Conservation (phyloP, 2,329 filamentous ascomycete species). For the Colletotrichum sojae region DNA sequence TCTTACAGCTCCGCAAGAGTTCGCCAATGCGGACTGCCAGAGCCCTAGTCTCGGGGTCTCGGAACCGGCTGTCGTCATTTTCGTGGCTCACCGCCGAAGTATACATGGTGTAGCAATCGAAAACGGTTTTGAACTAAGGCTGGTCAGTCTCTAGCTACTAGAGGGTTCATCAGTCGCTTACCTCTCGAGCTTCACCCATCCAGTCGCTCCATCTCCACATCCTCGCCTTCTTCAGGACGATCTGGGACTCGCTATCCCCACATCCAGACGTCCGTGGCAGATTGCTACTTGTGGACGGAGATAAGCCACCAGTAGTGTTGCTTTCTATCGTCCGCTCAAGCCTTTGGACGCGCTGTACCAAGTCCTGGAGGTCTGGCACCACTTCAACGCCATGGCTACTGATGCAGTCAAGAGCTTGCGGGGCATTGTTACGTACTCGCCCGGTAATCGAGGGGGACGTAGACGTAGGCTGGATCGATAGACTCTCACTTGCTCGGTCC, state of each 20-base stretch:
- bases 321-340: not conserved
- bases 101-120: conserved; percentile 48
- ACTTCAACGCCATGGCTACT: conserved; percentile 10
- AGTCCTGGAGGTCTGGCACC: conserved; percentile 14
- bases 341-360: not conserved
- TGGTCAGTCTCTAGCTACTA: not conserved
- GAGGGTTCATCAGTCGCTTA: not conserved
- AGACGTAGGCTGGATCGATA: not conserved
- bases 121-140: conserved; percentile 48
- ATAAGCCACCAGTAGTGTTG: not conserved
- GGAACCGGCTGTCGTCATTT: conserved; percentile 39
- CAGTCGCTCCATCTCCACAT: conserved; percentile 51
- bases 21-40: conserved; percentile 47
- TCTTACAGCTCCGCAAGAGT: conserved; percentile 52
- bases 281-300: conserved; percentile 26
- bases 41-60: conserved; percentile 44
- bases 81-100: conserved; percentile 41
- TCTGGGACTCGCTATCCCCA: conserved; percentile 46
- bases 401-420: not conserved
- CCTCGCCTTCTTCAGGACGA: conserved; percentile 53
- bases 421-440: not conserved
- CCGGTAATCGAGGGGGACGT: not conserved
- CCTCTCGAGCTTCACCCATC: conserved; percentile 42
- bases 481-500: not conserved
- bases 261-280: conserved; percentile 42